phyloP scores from a whole-genome alignment of 2,329 filamentous ascomycete genomes.

The Colletotrichum musicola region DNA sequence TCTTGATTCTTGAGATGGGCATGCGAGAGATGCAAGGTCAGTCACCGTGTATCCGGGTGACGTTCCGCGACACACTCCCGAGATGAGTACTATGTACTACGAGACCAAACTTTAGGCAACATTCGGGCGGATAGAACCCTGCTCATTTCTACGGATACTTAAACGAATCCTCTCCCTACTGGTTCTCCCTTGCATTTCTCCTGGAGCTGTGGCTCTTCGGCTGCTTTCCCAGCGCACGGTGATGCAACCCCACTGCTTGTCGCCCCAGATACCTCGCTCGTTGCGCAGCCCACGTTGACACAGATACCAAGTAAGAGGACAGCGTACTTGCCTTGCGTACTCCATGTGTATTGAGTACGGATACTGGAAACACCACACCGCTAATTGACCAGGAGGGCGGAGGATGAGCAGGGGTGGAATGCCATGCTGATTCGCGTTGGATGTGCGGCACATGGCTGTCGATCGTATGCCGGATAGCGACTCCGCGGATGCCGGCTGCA shows the following conservation, averaged over 20 bases:
- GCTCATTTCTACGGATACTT: not conserved
- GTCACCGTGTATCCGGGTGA: too few relatives aligned
- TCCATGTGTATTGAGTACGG: too few relatives aligned
- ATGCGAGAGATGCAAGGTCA: too few relatives aligned
- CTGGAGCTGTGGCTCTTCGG: not conserved
- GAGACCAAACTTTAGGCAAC: not conserved
- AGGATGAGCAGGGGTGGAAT: not conserved
- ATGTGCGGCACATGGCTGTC: constrained; percentile 30
- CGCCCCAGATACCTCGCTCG: not conserved
- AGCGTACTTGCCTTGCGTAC: not conserved
- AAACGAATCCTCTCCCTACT: not conserved
- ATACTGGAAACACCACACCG: constrained; percentile 9
- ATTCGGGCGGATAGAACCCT: not conserved
- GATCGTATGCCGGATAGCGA: constrained; percentile 25
- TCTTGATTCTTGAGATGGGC: too few relatives aligned
- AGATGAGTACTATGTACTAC: not conserved
- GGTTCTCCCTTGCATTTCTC: not conserved
- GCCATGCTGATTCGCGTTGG: constrained; percentile 15
- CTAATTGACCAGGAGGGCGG: constrained; percentile 2
- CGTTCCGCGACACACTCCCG: too few relatives aligned
- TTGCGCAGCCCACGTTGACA: constrained; percentile 2
- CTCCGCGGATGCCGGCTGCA: constrained; percentile 26
- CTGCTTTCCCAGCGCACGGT: not conserved
- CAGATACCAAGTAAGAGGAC: not conserved
- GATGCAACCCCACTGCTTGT: not conserved